Percentiles rank a stretch among this genome's conserved stretches.
phyloP scores from a whole-genome alignment of 192 early-diverging fungal genomes.

The Oehlia diaphana region DNA sequence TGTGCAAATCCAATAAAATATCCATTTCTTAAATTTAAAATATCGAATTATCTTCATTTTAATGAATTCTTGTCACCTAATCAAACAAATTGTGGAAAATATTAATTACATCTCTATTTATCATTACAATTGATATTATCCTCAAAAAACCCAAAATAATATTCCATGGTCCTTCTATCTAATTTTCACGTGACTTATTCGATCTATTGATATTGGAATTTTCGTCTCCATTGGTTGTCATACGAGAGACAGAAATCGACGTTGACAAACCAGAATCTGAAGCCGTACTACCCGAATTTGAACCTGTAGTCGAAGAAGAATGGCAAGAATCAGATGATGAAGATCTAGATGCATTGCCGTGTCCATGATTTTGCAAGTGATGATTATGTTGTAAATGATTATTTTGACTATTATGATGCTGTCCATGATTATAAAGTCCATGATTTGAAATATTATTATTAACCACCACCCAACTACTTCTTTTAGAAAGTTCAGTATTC shows the following conservation, averaged over 20 bases:
- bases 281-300: constrained; percentile 4
- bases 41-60: background rate
- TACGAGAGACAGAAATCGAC: background rate
- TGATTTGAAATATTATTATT: constrained; percentile 1
- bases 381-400: constrained; percentile 14
- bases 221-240: background rate
- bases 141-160: background rate
- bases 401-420: constrained; percentile 28
- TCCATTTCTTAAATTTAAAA: background rate
- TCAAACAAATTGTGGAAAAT: background rate
- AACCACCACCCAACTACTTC: constrained; percentile 25
- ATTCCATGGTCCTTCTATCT: background rate
- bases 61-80: background rate
- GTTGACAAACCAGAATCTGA: constrained; percentile 9
- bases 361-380: background rate
- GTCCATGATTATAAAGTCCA: constrained; percentile 24
- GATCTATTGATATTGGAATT: constrained; percentile 5
- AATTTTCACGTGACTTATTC: constrained; percentile 14
- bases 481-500: background rate
- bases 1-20: constrained; percentile 12
- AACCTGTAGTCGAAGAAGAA: constrained; percentile 24
- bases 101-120: background rate
- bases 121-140: background rate
- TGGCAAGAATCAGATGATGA: constrained; percentile 27
- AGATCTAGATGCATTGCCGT: constrained; percentile 19